A percentile compares a stretch with the other conserved stretches of the same genome.
Evolutionary conservation across 1,139 yeast species (phyloP).

Genomic region (Protomyces lactucae-debilis): DNA sequence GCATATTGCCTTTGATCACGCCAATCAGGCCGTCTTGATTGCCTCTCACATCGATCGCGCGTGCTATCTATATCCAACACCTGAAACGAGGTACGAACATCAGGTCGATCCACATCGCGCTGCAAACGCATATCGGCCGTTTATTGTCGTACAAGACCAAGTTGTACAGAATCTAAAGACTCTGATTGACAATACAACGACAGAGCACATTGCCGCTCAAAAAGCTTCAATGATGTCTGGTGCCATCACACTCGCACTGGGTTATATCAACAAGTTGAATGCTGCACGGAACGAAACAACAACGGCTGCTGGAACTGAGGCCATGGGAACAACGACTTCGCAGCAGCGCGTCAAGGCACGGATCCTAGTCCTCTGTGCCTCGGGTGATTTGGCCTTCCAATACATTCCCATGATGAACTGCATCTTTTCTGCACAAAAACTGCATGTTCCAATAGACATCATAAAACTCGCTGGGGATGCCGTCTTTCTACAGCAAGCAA

Average conservation of each 20-base stretch:
- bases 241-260: conserved; percentile 69
- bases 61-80: conserved; percentile 62
- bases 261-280: conserved; percentile 61
- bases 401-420: conserved; percentile 94
- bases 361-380: conserved; percentile 66
- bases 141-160: conserved; percentile 71
- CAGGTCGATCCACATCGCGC: conserved; percentile 28
- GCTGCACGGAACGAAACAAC: background rate
- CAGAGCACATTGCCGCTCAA: conserved; percentile 35
- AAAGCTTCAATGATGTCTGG: conserved; percentile 60
- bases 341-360: conserved; percentile 39
- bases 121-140: conserved; percentile 70
- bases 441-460: conserved; percentile 84
- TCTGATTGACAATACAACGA: conserved; percentile 43
- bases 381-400: conserved; percentile 71
- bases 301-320: conserved; percentile 34
- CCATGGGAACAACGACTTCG: conserved; percentile 51
- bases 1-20: conserved; percentile 77
- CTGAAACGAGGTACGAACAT: conserved; percentile 26
- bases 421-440: conserved; percentile 91
- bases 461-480: conserved; percentile 76
- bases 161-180: conserved; percentile 59
- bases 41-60: conserved; percentile 73
- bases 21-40: conserved; percentile 78
- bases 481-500: conserved; percentile 88